A percentile compares a stretch with the other conserved stretches of the same genome.
These are phyloP conservation scores for Botrytis paeoniae DNA, from an alignment of 2,329 filamentous ascomycete genomes.

Conservation along the genomic window DNA sequence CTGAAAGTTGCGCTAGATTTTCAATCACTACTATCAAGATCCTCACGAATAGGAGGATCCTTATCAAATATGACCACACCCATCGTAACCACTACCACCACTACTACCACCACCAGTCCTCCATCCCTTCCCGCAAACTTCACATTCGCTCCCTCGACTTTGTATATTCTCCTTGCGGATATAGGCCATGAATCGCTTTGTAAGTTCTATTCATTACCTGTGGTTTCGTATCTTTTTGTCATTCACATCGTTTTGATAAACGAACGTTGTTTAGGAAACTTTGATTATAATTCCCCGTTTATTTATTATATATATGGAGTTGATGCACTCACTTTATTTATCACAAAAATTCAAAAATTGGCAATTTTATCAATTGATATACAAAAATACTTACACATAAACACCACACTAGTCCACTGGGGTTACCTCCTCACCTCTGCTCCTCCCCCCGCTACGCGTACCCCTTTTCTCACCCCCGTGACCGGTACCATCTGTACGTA, in stretches of 20 bases:
- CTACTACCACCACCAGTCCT: not conserved
- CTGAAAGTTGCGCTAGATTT: not conserved
- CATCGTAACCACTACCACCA: not conserved
- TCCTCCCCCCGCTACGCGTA: not conserved
- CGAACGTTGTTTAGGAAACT: not conserved
- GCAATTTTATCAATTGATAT: not conserved
- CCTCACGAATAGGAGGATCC: not conserved
- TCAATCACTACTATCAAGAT: not conserved
- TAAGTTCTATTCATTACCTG: not conserved
- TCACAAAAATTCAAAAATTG: not conserved
- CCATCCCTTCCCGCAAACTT: not conserved
- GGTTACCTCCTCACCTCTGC: not conserved
- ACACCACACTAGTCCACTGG: not conserved
- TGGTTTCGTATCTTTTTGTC: not conserved
- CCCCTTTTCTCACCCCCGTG: slow-evolving; percentile 5
- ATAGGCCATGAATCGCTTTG: not conserved
- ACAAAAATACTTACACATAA: not conserved
- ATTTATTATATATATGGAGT: not conserved
- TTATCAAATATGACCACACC: not conserved
- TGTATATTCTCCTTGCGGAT: slow-evolving; percentile 2
- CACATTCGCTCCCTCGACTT: not conserved
- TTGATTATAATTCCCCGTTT: not conserved
- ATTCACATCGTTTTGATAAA: not conserved
- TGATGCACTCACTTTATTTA: not conserved
- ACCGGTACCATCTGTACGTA: slow-evolving; percentile 1